phyloP scores from a whole-genome alignment of 805 yeast species.

The Metschnikowia noctiluminum region DNA sequence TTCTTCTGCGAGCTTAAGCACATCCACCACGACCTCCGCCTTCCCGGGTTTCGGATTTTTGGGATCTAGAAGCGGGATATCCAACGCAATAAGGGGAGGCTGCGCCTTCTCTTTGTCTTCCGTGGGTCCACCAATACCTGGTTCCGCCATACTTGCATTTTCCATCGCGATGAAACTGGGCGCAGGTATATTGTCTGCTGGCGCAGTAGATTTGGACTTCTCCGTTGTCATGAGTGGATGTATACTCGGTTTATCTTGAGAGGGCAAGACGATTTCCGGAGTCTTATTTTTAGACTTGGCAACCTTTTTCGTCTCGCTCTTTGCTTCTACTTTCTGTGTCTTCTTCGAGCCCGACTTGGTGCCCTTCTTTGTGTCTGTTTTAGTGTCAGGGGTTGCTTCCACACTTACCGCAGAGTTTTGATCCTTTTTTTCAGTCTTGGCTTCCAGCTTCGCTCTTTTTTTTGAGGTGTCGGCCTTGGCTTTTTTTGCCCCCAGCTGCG shows the following conservation, averaged over 20 bases:
- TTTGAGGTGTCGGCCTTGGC: conserved; percentile 6
- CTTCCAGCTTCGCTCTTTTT: conserved; percentile 5
- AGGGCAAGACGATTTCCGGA: conserved; percentile 16
- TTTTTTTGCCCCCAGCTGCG: conserved; percentile 13
- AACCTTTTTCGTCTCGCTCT: conserved; percentile 6
- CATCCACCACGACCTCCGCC: conserved; percentile 66
- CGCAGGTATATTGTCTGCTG: conserved; percentile 13
- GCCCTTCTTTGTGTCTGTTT: conserved; percentile 12
- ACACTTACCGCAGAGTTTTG: conserved; percentile 15
- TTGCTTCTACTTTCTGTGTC: conserved; percentile 1
- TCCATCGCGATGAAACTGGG: conserved; percentile 19
- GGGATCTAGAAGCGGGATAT: conserved; percentile 48
- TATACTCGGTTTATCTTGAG: conserved; percentile 16
- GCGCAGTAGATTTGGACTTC: conserved; percentile 10
- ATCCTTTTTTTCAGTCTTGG: background rate
- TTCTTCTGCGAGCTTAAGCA: conserved; percentile 71
- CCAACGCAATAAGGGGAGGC: conserved; percentile 51
- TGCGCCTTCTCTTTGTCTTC: conserved; percentile 13
- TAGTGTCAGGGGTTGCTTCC: conserved; percentile 8
- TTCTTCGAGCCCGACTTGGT: conserved; percentile 6
- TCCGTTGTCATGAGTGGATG: conserved; percentile 25
- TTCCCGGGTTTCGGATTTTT: conserved; percentile 53
- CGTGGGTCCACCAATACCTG: conserved; percentile 8
- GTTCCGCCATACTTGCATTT: conserved; percentile 6
- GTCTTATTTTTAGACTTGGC: conserved; percentile 20